A percentile compares a stretch with the other conserved stretches of the same genome.
These are phyloP conservation scores for Poa pratensis DNA, from an alignment of 176 grass and related monocot genomes.

Conservation along the genomic window DNA sequence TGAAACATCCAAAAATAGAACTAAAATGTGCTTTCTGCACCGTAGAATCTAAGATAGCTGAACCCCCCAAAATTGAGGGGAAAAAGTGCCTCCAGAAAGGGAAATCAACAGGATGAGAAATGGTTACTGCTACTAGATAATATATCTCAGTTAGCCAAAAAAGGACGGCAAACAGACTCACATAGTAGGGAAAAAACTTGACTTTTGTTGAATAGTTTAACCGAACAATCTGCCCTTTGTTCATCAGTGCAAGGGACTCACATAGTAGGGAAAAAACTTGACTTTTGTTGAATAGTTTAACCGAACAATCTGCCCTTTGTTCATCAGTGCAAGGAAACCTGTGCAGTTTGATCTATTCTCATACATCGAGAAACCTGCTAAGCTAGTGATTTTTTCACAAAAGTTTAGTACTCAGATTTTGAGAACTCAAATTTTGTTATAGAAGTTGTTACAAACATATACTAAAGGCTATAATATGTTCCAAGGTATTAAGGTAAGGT, in stretches of 20 bases:
- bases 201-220: background rate
- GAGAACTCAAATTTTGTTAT: background rate
- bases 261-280: background rate
- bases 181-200: background rate
- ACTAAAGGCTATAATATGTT: background rate
- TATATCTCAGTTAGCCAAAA: background rate
- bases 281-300: background rate
- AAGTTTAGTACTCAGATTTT: background rate
- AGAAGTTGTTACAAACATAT: background rate
- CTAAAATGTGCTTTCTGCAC: conserved; percentile 5
- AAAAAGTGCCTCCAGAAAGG: background rate
- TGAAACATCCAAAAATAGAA: conserved; percentile 19
- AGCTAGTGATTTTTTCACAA: background rate
- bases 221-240: too few species aligned
- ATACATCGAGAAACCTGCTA: background rate
- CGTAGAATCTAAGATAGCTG: background rate
- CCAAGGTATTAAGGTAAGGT: background rate
- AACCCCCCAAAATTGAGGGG: background rate
- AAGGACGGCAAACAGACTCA: background rate
- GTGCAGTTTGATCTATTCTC: background rate
- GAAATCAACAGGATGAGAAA: background rate
- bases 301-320: background rate
- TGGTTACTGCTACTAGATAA: background rate
- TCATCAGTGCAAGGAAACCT: background rate
- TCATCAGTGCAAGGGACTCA: too few species aligned